Evolutionary conservation across 176 grass and related monocot genomes (phyloP), one percentile per base, ranked within the genome.

Genomic region (Zoysia japonica): DNA sequence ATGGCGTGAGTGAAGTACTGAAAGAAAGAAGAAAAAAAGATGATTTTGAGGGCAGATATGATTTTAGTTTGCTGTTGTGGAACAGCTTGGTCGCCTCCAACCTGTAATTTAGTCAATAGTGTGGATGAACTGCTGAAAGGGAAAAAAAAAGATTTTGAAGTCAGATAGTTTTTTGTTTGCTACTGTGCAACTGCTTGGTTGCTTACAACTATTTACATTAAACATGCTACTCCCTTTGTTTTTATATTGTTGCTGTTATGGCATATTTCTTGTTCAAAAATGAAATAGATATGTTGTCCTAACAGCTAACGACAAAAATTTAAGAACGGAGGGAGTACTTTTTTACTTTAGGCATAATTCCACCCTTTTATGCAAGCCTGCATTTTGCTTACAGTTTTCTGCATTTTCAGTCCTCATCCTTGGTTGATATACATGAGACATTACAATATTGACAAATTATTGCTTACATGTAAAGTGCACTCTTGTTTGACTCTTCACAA

Each of bases 321-420:
- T 28, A 28, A 28, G 28, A 28, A 28, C 28, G 28, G 28, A 28
- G 28, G 28, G 28, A 28, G 28, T 28, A 28, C 28, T 28, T 28
- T 28, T 28, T 28, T 28, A 28, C 77, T 72, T 39, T 42, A 83
- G 19, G 17, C 76, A 64, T 17, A 66, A 53, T 72, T 67, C 36
- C 70, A 10, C 45, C 47, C 71, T 84, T 74, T 52, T 57, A 56
- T 52, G 36, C 50, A 74, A 66, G 57, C 65, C 54, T 77, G 73
- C 78, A 71, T 28, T 14, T 71, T 50, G n/a, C 46, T 61, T 48
- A 52, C n/a, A 15, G 41, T 68, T 71, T 73, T 68, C 17, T 78
- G n/a, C 44, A 14, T 73, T 61, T 70, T 72, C 47, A 7, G 59
- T 56, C 48, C 13, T 56, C 10, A 78, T 82, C 55, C 11, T 68